phyloP scores from a whole-genome alignment of 768 basidiomycete species.

The Calocera cornea region DNA sequence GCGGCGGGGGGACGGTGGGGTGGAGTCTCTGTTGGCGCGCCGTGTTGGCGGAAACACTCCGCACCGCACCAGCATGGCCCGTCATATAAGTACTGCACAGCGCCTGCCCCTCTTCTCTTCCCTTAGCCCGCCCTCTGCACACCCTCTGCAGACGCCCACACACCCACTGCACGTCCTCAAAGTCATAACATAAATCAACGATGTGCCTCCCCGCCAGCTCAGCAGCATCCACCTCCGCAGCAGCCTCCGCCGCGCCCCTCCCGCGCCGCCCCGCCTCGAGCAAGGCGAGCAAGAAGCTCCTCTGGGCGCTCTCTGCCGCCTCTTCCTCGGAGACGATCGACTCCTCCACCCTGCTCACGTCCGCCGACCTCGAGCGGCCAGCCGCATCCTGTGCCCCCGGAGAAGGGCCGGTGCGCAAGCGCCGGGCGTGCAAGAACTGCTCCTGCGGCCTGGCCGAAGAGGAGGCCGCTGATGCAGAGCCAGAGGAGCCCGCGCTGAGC shows the following conservation, averaged over 20 bases:
- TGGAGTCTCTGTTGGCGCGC: background rate
- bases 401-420: constrained; percentile 43
- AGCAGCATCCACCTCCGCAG: background rate
- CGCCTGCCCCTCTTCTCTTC: background rate
- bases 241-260: constrained; percentile 9
- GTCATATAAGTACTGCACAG: background rate
- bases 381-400: background rate
- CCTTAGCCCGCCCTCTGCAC: background rate
- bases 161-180: background rate
- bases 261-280: constrained; percentile 8
- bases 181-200: background rate
- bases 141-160: background rate
- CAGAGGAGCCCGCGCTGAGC: constrained; percentile 30
- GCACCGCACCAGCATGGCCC: background rate
- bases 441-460: constrained; percentile 88
- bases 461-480: constrained; percentile 80
- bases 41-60: background rate
- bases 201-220: too few species aligned
- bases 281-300: background rate
- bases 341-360: background rate
- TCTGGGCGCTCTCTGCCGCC: background rate
- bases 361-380: background rate
- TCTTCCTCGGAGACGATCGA: background rate
- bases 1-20: background rate
- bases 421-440: constrained; percentile 92